phyloP scores from a whole-genome alignment of 345 rosid genomes.

The Camelina hispida region DNA sequence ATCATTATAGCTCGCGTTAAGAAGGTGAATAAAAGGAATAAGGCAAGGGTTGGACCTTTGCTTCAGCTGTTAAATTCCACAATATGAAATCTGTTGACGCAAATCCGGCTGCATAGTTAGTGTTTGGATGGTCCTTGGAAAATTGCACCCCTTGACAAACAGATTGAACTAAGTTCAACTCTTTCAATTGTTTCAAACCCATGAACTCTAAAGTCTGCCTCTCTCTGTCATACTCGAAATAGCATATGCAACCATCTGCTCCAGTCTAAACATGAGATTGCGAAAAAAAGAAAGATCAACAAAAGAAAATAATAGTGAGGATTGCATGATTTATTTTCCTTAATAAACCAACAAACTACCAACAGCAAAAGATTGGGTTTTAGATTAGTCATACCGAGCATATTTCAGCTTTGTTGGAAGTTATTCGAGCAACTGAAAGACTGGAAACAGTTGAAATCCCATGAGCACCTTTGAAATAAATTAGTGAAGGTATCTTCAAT shows the following conservation, averaged over 20 bases:
- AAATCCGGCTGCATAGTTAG: slow-evolving; percentile 86
- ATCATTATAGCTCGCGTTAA: slow-evolving; percentile 31
- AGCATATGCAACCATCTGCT: slow-evolving; percentile 98
- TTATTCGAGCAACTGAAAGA: slow-evolving; percentile 62
- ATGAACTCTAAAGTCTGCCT: slow-evolving; percentile 66
- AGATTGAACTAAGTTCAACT: slow-evolving; percentile 76
- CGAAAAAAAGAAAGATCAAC: slow-evolving; percentile 35
- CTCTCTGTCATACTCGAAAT: slow-evolving; percentile 68
- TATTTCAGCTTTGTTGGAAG: slow-evolving; percentile 64
- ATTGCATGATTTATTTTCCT: slow-evolving; percentile 3
- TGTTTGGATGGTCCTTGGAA: slow-evolving; percentile 49
- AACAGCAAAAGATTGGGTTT: background rate
- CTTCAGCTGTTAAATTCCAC: slow-evolving; percentile 76
- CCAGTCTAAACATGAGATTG: slow-evolving; percentile 67
- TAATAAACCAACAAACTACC: slow-evolving; percentile 7
- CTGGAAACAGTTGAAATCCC: slow-evolving; percentile 89
- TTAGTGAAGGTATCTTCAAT: slow-evolving; percentile 60
- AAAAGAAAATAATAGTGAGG: slow-evolving; percentile 2
- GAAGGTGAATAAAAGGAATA: slow-evolving; percentile 13
- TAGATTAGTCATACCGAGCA: slow-evolving; percentile 63
- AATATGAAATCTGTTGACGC: slow-evolving; percentile 83
- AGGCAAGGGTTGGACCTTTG: slow-evolving; percentile 60
- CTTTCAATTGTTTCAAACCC: slow-evolving; percentile 95
- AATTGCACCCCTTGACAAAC: slow-evolving; percentile 50
- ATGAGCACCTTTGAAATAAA: slow-evolving; percentile 91